Base-by-base conservation (phyloP, 2,329 filamentous ascomycete genomes). In the Fusarium secorum region DNA sequence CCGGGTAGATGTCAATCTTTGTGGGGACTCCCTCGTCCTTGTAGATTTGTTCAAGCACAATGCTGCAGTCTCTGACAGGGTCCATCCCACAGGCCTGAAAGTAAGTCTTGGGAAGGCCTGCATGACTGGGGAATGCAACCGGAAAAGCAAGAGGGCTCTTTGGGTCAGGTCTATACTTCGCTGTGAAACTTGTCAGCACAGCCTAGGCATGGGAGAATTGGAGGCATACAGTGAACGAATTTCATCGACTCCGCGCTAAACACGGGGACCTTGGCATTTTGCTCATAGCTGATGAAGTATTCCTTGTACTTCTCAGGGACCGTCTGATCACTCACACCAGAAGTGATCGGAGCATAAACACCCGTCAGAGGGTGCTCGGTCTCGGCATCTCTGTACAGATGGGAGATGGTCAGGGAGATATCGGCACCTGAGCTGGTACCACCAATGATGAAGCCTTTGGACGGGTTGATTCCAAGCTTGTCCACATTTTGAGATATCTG, bases 31-130 rank as follows among this genome's bases (percentile, higher is more conserved):
- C 76, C 4, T 68, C 69, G 26, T 79, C 78, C 38, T 53, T 74
- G 64, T 73, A 77, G 13, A 77, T 67, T 44, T 78, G 76, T 48
- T 80, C 77, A 60, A 76, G 70, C 18, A 79, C 59, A 39, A 80
- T 61, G 3, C 71, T 74, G 45, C 64, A 76, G 48, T 80, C 78
- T 28, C 78, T 69, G 22, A 76, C 55, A 3, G 76, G 75, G 42
- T 80, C 79, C 15, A 77, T 51, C 4, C 78, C 78, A 33, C 74
- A 79, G 11, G 70, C 70, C 44, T 79, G 78, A 24, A 80, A 79
- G 52, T 79, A 80, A 11, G 78, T 79, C 65, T 72, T 79, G 15
- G 76, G 78, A 18, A 79, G 65, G 5, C 69, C 66, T 18, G 60
- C 52, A 17, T 70, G 68, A 24, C 48, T 71, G 26, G 64, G 53